Percentiles rank a stretch among this genome's conserved stretches.
Evolutionary conservation across 495 filamentous ascomycete species (phyloP).

Genomic region (Penicilliopsis zonata): DNA sequence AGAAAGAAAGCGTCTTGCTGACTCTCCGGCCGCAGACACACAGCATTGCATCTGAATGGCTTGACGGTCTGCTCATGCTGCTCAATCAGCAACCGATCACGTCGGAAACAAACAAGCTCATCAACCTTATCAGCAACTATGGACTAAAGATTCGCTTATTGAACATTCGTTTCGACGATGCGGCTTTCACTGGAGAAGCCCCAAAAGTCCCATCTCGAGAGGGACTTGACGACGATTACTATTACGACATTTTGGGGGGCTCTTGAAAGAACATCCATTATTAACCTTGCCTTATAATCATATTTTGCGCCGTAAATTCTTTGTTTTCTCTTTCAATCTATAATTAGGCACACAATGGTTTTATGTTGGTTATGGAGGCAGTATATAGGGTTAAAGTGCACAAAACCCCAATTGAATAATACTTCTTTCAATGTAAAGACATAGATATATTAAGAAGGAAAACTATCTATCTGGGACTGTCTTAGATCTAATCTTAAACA

Average conservation of each 20-base stretch:
- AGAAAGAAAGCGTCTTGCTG: slow-evolving; percentile 54
- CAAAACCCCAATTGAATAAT: no score
- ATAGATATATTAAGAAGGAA: no score
- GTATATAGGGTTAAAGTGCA: no score
- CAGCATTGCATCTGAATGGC: slow-evolving; percentile 85
- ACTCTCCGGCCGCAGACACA: slow-evolving; percentile 73
- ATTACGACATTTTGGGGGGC: slow-evolving; percentile 43
- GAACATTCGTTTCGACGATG: slow-evolving; percentile 81
- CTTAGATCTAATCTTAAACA: no score
- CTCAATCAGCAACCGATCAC: slow-evolving; percentile 94
- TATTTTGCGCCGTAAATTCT: no score
- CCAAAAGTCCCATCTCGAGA: slow-evolving; percentile 35
- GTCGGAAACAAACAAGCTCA: slow-evolving; percentile 82
- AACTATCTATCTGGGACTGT: no score
- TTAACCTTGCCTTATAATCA: background rate
- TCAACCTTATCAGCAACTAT: slow-evolving; percentile 75
- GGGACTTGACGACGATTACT: slow-evolving; percentile 41
- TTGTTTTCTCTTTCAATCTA: no score
- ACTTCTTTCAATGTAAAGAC: no score
- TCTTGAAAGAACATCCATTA: slow-evolving; percentile 6
- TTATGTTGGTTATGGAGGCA: no score
- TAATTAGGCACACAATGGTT: no score
- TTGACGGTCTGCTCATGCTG: slow-evolving; percentile 91
- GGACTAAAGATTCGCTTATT: slow-evolving; percentile 86
- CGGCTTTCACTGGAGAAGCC: slow-evolving; percentile 30